Evolutionary conservation across 768 basidiomycete species (phyloP).

Genomic region (Fistulinella prunicolor): DNA sequence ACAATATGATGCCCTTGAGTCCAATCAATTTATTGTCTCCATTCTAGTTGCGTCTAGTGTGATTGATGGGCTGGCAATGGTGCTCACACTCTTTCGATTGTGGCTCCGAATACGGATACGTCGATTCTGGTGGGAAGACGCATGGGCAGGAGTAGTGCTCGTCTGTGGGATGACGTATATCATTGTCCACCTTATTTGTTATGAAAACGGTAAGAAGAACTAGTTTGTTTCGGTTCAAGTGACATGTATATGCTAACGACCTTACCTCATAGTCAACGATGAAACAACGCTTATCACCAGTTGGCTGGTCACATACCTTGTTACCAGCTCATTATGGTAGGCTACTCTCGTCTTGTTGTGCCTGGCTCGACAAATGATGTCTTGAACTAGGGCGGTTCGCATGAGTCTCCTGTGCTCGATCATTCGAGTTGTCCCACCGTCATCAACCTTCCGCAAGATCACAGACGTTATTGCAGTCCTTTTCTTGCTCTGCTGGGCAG

Average conservation of each 20-base stretch:
- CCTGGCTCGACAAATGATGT: too few species aligned
- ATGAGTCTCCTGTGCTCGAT: constrained; percentile 4
- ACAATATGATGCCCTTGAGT: too few species aligned
- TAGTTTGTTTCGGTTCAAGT: neutral
- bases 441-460: neutral
- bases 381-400: constrained; percentile 1
- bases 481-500: too few species aligned
- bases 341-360: neutral
- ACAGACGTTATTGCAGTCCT: too few species aligned
- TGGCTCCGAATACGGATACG: neutral
- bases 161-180: neutral
- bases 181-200: neutral
- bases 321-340: neutral
- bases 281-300: neutral
- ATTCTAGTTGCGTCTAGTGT: too few species aligned
- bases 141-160: neutral
- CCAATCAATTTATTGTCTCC: too few species aligned
- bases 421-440: neutral
- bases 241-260: neutral
- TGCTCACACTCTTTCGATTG: neutral
- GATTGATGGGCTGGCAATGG: neutral
- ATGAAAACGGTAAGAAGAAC: neutral
- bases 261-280: neutral
- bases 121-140: constrained; percentile 6
- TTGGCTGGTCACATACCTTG: neutral